A percentile compares a stretch with the other conserved stretches of the same genome.
Conservation (phyloP, 73 alveolate species). For the Stentor coeruleus region DNA sequence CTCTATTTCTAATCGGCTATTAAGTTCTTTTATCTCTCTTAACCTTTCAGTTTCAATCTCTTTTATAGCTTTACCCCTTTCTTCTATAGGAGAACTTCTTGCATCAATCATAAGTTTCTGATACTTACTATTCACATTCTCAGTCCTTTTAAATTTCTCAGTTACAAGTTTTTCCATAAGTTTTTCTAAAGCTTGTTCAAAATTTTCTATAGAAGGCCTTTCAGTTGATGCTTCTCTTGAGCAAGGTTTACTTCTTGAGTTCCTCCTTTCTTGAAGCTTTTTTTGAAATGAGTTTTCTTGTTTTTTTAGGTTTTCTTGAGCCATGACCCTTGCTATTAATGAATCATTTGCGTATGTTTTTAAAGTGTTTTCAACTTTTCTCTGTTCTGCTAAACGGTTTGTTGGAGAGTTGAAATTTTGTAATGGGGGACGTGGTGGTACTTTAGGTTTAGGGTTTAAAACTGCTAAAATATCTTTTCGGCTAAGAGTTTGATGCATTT, state of each 20-base stretch:
- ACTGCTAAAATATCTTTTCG: neutral
- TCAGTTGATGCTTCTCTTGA: neutral
- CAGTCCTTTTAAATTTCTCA: neutral
- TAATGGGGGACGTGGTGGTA: neutral
- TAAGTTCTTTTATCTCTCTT: no score
- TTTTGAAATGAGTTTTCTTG: neutral
- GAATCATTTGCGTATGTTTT: neutral
- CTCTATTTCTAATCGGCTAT: no score
- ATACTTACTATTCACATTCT: no score
- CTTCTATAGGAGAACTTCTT: no score
- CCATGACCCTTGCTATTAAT: neutral
- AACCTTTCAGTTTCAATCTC: no score
- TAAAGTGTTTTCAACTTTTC: neutral
- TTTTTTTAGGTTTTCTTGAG: neutral
- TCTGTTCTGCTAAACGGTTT: neutral
- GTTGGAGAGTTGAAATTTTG: neutral
- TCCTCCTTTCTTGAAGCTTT: neutral
- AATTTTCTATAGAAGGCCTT: neutral
- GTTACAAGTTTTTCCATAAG: neutral
- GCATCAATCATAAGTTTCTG: no score
- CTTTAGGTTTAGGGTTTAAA: neutral
- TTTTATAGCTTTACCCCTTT: no score
- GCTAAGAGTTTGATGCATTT: neutral
- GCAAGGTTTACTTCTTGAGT: neutral
- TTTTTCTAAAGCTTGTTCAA: neutral